A percentile compares a stretch with the other conserved stretches of the same genome.
These are phyloP conservation scores for Neurospora intermedia DNA, from an alignment of 495 filamentous ascomycete genomes.

Conservation along the genomic window DNA sequence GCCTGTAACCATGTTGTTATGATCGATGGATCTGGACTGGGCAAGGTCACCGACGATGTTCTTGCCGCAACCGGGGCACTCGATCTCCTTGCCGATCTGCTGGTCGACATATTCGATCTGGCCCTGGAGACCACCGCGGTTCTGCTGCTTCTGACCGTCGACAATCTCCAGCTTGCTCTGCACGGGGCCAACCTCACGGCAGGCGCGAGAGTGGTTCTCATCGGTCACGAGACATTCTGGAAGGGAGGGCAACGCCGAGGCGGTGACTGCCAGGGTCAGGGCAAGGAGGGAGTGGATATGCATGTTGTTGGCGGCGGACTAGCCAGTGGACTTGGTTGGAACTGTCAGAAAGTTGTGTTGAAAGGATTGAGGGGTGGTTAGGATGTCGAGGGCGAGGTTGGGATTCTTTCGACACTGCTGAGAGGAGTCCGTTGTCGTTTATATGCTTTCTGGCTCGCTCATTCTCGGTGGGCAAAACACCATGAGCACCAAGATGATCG, in stretches of 20 bases:
- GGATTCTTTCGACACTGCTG: not conserved
- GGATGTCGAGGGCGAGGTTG: not conserved
- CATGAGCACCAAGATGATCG: not conserved
- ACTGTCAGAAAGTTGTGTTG: not conserved
- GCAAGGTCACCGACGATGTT: not conserved
- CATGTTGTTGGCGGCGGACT: conserved; percentile 7
- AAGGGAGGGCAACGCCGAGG: conserved; percentile 9
- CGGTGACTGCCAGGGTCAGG: conserved; percentile 12
- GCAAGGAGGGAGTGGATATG: conserved; percentile 10
- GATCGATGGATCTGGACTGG: not conserved
- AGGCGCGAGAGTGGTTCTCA: not conserved
- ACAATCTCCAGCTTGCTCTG: not conserved
- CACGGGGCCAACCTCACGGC: not conserved
- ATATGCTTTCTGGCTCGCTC: not conserved
- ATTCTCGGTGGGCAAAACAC: not conserved
- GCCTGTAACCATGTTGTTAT: not conserved
- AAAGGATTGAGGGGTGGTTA: not conserved
- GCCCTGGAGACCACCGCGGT: not conserved
- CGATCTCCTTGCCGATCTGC: not conserved
- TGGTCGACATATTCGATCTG: not conserved
- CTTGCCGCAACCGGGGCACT: not conserved
- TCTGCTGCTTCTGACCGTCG: not conserved
- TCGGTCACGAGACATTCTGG: not conserved
- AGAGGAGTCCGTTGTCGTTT: not conserved
- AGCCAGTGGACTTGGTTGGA: not conserved